These are phyloP conservation scores for Diaporthe citriasiana DNA, from an alignment of 2,329 filamentous ascomycete genomes.

Conservation along the genomic window DNA sequence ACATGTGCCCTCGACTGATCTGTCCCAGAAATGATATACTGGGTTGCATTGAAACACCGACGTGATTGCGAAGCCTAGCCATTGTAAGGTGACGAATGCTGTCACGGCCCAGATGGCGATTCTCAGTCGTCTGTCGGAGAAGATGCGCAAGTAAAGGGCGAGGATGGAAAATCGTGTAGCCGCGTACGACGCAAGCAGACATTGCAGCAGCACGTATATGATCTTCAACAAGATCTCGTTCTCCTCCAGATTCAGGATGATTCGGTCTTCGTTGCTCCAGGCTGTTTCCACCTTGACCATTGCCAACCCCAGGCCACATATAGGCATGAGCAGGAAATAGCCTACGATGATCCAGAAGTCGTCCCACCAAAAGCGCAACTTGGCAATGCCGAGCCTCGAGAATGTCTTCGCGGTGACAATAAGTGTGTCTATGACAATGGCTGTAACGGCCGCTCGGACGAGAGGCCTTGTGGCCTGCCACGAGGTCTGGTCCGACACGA, in stretches of 20 bases:
- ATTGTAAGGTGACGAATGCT: slow-evolving; percentile 36
- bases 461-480: slow-evolving; percentile 39
- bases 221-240: slow-evolving; percentile 37
- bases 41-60: slow-evolving; percentile 33
- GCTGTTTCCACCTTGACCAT: slow-evolving; percentile 34
- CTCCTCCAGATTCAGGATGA: slow-evolving; percentile 35
- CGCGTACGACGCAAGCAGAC: slow-evolving; percentile 37
- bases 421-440: slow-evolving; percentile 36
- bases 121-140: slow-evolving; percentile 15
- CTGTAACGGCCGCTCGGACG: slow-evolving; percentile 22
- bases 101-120: slow-evolving; percentile 33
- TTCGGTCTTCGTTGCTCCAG: slow-evolving; percentile 38
- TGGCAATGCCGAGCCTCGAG: slow-evolving; percentile 35
- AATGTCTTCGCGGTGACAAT: slow-evolving; percentile 40
- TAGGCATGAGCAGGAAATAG: slow-evolving; percentile 36
- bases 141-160: slow-evolving; percentile 41
- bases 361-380: slow-evolving; percentile 41
- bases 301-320: slow-evolving; percentile 36
- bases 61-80: slow-evolving; percentile 27
- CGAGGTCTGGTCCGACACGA: slow-evolving; percentile 33
- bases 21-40: slow-evolving; percentile 37
- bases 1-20: slow-evolving; percentile 24
- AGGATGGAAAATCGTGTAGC: slow-evolving; percentile 40
- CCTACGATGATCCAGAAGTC: slow-evolving; percentile 41
- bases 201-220: slow-evolving; percentile 36